Evolutionary conservation across 257 asterid species (phyloP), one percentile per base, ranked within the genome.

Genomic region (Nicotiana attenuata): DNA sequence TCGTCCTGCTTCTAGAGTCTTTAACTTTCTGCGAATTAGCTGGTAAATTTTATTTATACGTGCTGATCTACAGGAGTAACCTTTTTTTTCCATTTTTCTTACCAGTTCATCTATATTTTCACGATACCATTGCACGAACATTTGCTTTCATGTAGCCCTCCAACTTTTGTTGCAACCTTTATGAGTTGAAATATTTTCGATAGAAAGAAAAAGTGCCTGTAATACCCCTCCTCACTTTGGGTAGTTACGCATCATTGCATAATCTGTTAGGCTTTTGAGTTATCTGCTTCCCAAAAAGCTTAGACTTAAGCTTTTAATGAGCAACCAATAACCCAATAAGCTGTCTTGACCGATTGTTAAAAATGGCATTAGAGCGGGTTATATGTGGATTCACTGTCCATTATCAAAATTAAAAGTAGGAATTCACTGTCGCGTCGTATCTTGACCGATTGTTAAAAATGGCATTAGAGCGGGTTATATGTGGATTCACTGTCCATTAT

Each of bases 251-350:
- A 22, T 26, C 52, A 38, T 75, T 75, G 79, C 79, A 75, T 75
- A 24, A 75, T 33, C 24, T 10, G 8, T 24, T 50, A 47, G 79
- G 45, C 24, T 73, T 41, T 24, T 50, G 61, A 47, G 63, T 16
- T 73, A 20, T 8, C 79, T 47, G 79, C 63, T 47, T 14, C 63
- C 19, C 16, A 52, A 33, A 22, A 56, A 50, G 26, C 15, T 73
- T 24, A 73, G 3, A n/a, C 22, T 47, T 47, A 14, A 73, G 61
- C 79, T 73, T 45, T 73, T 47, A 24, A 73, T 17, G 61, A 73
- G 79, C 79, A 73, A 47, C 63, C 61, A 47, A 47, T 73, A 73
- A 73, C 22, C 79, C 45, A 15, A 50, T 47, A 22, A 50, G 79
- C 45, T 47, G 79, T 50, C 63, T 75, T 17, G 26, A 8, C 45